Base-by-base conservation (phyloP, 2,329 filamentous ascomycete genomes). In the Cladosporium velox region DNA sequence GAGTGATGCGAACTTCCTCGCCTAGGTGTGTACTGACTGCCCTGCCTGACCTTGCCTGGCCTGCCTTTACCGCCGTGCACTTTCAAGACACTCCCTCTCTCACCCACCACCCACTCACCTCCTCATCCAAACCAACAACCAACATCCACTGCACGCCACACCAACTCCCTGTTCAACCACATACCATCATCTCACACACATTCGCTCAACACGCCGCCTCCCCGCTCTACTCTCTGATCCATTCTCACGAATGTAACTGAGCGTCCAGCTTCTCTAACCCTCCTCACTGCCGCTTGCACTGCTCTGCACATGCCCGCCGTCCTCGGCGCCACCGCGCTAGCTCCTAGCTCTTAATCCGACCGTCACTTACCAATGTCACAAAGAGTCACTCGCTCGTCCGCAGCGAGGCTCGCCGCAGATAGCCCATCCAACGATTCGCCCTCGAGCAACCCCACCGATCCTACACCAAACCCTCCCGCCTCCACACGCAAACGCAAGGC, bases 381-480 rank as follows among this genome's bases (percentile, higher is more conserved):
- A 87, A 97, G 93, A 91, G 89, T 95, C 76, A 97, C 94, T 85
- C 92, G 94, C 85, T 95, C 93, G 52, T 68, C 71, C 64, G 67
- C 93, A 80, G 91, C 93, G 84, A 93, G 93, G 85, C 89, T 92
- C 87, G 91, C 91, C 83, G 90, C 91, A 81, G 85, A 84, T 76
- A 77, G 64, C 38, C 65, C 59, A 67, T 49, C 70, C 65, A 70
- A 74, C 73, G 67, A 73, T 82, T 81, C 82, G 81, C 57, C 64
- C 7, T 30, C 64, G 24, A 68, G 65, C 55, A 64, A 68, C 66
- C 63, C 61, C 64, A 58, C 63, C 64, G 61, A 64, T 59, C 55
- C 65, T 65, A 55, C 68, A 67, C 67, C 68, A 32, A 65, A 65
- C 75, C 75, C 80, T 76, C 78, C 80, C 60, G 68, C 78, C 75